These are phyloP conservation scores for Daldinia loculata DNA, from an alignment of 495 filamentous ascomycete species.

Conservation along the genomic window DNA sequence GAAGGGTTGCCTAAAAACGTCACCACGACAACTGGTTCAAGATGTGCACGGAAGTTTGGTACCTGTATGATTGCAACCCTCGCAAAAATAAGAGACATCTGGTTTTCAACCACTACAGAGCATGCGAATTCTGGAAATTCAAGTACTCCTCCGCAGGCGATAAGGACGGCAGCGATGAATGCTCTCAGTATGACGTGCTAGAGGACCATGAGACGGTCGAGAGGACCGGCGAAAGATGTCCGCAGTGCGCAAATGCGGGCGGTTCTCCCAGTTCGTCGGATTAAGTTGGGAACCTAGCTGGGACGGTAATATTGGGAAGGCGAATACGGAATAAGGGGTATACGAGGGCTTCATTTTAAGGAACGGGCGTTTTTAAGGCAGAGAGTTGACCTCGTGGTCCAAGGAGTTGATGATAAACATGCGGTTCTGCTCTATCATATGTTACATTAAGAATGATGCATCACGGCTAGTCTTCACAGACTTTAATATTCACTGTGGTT, in stretches of 20 bases:
- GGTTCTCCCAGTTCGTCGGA: conserved; percentile 25
- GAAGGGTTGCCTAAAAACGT: neutral
- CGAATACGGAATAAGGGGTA: neutral
- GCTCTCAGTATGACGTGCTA: neutral
- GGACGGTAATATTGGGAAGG: neutral
- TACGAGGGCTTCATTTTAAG: neutral
- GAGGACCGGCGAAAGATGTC: conserved; percentile 17
- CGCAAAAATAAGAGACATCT: conserved; percentile 21
- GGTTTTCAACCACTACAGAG: conserved; percentile 11
- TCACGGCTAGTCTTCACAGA: neutral
- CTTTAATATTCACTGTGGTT: neutral
- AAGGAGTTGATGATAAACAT: neutral
- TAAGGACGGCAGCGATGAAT: conserved; percentile 14
- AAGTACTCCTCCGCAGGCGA: neutral
- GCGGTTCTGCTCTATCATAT: neutral
- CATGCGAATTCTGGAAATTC: conserved; percentile 20
- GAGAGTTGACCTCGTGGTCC: neutral
- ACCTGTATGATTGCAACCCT: conserved; percentile 20
- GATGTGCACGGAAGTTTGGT: conserved; percentile 27
- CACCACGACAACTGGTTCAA: neutral
- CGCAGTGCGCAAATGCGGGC: conserved; percentile 22
- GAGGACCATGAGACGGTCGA: conserved; percentile 14
- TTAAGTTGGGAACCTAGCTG: neutral
- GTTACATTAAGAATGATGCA: neutral
- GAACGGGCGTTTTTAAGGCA: neutral